Conservation (phyloP, 169 alveolate species). For the Plasmodium berghei region DNA sequence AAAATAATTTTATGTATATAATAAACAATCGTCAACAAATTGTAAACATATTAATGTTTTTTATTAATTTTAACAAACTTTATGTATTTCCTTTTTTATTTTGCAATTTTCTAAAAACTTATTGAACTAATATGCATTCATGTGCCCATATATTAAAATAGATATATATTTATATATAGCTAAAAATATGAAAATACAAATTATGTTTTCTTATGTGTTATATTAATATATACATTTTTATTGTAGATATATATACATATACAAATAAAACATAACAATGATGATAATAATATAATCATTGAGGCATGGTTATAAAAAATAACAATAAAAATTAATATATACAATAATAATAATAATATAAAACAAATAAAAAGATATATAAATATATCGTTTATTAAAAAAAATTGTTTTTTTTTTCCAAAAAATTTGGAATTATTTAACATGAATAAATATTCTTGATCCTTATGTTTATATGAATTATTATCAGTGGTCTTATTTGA, state of each 20-base stretch:
- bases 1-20: no score
- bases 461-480: not conserved
- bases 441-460: slow-evolving; percentile 17
- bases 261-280: slow-evolving; percentile 26
- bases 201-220: not conserved
- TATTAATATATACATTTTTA: no score
- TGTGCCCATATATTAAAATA: no score
- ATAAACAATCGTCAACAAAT: no score
- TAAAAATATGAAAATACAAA: not conserved
- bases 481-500: slow-evolving; percentile 6
- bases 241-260: slow-evolving; percentile 6
- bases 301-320: slow-evolving; percentile 8
- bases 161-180: not conserved
- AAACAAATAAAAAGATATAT: slow-evolving; percentile 42
- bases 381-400: slow-evolving; percentile 41
- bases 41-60: no score
- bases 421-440: slow-evolving; percentile 18
- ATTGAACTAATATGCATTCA: no score
- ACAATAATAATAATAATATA: slow-evolving; percentile 31
- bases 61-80: no score
- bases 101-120: no score
- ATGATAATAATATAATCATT: not conserved
- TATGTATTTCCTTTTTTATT: no score
- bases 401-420: slow-evolving; percentile 14
- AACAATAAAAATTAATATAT: slow-evolving; percentile 18